These are phyloP conservation scores for Avicennia marina DNA, from an alignment of 257 asterid genomes.

Conservation along the genomic window DNA sequence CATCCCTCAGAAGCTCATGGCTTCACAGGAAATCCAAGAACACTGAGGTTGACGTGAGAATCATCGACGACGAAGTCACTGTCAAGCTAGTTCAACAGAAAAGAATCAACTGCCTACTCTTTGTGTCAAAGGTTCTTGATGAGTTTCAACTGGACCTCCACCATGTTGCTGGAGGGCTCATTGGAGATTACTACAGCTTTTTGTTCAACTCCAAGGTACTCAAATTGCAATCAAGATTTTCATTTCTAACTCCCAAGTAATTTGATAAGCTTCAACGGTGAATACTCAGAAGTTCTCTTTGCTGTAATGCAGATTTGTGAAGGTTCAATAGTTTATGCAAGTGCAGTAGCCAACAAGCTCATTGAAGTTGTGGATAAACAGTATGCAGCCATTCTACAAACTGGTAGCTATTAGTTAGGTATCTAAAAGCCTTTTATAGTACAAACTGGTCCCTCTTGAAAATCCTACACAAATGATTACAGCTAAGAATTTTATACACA, in stretches of 20 bases:
- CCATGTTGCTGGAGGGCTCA: slow-evolving; percentile 91
- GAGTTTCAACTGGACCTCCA: slow-evolving; percentile 84
- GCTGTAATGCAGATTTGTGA: slow-evolving; percentile 57
- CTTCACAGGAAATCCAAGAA: slow-evolving; percentile 77
- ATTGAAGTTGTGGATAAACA: slow-evolving; percentile 79
- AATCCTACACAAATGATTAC: too few relatives aligned
- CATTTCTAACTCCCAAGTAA: too few relatives aligned
- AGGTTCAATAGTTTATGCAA: slow-evolving; percentile 81
- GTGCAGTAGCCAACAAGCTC: slow-evolving; percentile 84
- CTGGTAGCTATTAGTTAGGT: slow-evolving; percentile 59
- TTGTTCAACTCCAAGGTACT: slow-evolving; percentile 83
- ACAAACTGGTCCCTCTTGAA: too few relatives aligned
- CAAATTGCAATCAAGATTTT: background rate
- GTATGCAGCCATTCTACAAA: slow-evolving; percentile 58
- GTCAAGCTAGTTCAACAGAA: slow-evolving; percentile 87
- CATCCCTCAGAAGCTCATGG: slow-evolving; percentile 77
- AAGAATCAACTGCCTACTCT: slow-evolving; percentile 70
- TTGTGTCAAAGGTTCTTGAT: slow-evolving; percentile 72
- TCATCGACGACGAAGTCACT: slow-evolving; percentile 74
- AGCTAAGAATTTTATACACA: too few relatives aligned
- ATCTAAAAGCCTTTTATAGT: too few relatives aligned
- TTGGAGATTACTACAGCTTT: slow-evolving; percentile 81
- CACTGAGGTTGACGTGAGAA: slow-evolving; percentile 81
- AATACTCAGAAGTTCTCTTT: background rate
- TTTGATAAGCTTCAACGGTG: too few relatives aligned